These are phyloP conservation scores for Vinca minor DNA, from an alignment of 257 asterid species.

Conservation along the genomic window DNA sequence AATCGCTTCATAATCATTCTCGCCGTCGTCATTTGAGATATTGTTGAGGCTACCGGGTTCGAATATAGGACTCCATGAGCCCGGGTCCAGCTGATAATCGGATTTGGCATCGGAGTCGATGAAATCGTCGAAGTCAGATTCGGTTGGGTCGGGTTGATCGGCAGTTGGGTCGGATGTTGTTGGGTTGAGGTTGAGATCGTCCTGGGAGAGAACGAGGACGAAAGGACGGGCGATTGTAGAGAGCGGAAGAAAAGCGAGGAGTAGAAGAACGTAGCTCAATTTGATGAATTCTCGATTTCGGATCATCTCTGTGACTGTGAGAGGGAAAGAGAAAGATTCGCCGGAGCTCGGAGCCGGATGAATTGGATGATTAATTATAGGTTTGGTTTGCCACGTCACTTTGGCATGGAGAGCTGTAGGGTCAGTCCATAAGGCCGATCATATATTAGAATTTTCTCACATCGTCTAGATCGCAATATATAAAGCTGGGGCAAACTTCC, in stretches of 20 bases:
- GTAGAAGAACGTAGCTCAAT: slow-evolving; percentile 34
- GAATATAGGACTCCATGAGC: slow-evolving; percentile 90
- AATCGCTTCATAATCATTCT: neutral
- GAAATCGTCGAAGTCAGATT: slow-evolving; percentile 74
- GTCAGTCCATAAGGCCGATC: too few relatives aligned
- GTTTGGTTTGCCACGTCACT: slow-evolving; percentile 30
- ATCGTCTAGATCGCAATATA: too few relatives aligned
- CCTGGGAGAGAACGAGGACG: slow-evolving; percentile 69
- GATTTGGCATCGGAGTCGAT: slow-evolving; percentile 61
- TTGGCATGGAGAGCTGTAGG: too few relatives aligned
- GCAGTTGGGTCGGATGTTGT: slow-evolving; percentile 20
- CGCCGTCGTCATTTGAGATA: slow-evolving; percentile 15
- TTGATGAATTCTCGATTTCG: slow-evolving; percentile 25
- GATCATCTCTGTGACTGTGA: slow-evolving; percentile 28
- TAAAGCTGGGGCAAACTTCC: too few relatives aligned
- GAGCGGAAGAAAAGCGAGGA: slow-evolving; percentile 37
- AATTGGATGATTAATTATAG: slow-evolving; percentile 5
- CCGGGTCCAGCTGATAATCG: slow-evolving; percentile 74
- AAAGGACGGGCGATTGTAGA: slow-evolving; percentile 55
- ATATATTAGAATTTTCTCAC: too few relatives aligned
- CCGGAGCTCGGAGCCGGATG: neutral
- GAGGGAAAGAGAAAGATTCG: neutral
- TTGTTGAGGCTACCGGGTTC: slow-evolving; percentile 46
- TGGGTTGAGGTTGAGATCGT: slow-evolving; percentile 53
- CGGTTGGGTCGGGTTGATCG: slow-evolving; percentile 28